Conservation (phyloP, 768 basidiomycete genomes). For the Suillus occidentalis region DNA sequence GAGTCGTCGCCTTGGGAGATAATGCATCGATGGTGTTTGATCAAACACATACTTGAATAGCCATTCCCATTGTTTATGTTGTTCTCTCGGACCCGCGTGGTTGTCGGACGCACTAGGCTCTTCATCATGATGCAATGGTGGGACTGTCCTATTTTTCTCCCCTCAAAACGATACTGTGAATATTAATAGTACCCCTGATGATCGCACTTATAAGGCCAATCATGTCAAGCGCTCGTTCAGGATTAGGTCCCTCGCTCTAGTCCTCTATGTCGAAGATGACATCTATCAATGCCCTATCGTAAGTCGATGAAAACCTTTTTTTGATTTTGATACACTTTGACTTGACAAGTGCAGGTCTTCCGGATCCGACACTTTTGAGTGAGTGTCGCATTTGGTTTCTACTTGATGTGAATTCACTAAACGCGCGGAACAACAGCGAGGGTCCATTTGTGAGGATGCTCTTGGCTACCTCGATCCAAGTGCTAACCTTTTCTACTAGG, state of each 20-base stretch:
- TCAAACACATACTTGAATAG: background rate
- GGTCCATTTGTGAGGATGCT: slow-evolving; percentile 14
- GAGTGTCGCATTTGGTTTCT: slow-evolving; percentile 1
- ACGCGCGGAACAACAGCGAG: slow-evolving; percentile 6
- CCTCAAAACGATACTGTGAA: background rate
- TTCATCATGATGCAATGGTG: background rate
- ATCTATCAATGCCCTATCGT: background rate
- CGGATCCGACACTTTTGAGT: slow-evolving; percentile 1
- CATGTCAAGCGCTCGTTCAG: background rate
- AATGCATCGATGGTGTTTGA: background rate
- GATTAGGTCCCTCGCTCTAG: background rate
- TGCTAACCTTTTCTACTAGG: background rate
- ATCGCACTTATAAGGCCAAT: background rate
- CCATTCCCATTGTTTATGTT: background rate
- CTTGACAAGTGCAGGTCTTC: background rate
- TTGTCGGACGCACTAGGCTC: background rate
- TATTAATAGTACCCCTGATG: background rate
- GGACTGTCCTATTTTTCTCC: background rate
- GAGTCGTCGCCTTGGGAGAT: background rate
- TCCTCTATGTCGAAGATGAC: background rate
- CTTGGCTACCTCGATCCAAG: background rate
- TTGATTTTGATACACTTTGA: background rate
- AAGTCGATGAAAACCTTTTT: background rate
- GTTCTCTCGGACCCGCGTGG: background rate
- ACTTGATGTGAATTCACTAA: background rate